phyloP scores from a whole-genome alignment of 306 rosid species.

The Carpinus fangiana region DNA sequence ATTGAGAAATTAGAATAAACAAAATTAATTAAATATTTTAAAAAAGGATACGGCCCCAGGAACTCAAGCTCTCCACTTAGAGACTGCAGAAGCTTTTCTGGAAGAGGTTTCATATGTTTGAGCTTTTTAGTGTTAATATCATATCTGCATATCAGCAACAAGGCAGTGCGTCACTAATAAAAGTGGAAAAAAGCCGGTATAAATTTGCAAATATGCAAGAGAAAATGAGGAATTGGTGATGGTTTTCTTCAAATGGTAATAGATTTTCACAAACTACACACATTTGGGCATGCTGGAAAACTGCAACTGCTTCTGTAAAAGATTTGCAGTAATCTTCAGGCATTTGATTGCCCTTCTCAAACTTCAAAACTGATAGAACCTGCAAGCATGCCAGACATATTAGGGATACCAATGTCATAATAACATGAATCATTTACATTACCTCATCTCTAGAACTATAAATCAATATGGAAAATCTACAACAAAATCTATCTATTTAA shows the following conservation, averaged over 20 bases:
- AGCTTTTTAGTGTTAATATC: slow-evolving; percentile 63
- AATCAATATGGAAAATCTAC: neutral
- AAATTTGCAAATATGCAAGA: neutral
- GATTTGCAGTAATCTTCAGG: slow-evolving; percentile 73
- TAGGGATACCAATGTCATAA: neutral
- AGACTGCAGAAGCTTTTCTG: slow-evolving; percentile 49
- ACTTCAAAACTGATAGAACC: slow-evolving; percentile 79
- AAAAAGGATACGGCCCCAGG: slow-evolving; percentile 91
- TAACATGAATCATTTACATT: neutral
- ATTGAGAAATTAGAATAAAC: neutral
- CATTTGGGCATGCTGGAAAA: slow-evolving; percentile 91
- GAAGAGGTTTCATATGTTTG: slow-evolving; percentile 72
- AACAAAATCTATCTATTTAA: neutral
- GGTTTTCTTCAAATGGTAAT: neutral
- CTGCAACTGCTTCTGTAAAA: slow-evolving; percentile 77
- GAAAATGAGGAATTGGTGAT: neutral
- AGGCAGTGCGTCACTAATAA: slow-evolving; percentile 15
- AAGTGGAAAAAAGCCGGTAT: neutral
- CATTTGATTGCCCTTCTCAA: slow-evolving; percentile 64
- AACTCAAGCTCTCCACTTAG: slow-evolving; percentile 64
- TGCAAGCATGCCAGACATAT: slow-evolving; percentile 31
- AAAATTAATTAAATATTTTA: neutral
- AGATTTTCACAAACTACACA: slow-evolving; percentile 21
- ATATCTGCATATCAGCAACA: slow-evolving; percentile 53
- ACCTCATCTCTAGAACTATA: neutral